phyloP scores from a whole-genome alignment of 2,329 filamentous ascomycete genomes.

The Pseudogymnoascus sp. region DNA sequence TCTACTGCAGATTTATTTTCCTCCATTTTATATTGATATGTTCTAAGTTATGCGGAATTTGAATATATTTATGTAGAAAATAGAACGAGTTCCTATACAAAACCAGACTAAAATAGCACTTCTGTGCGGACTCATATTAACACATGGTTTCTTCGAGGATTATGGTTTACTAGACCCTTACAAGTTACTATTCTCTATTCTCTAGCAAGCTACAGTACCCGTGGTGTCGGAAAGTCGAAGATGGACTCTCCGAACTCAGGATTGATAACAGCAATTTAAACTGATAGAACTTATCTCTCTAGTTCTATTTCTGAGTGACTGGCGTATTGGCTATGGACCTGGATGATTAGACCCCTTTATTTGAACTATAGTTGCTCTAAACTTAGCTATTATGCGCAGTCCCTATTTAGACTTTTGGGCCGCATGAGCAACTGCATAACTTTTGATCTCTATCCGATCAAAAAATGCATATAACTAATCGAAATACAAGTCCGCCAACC shows the following conservation, averaged over 20 bases:
- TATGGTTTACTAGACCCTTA: background rate
- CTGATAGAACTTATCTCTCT: background rate
- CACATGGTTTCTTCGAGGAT: background rate
- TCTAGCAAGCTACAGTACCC: too few relatives aligned
- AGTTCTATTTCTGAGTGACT: background rate
- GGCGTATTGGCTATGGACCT: background rate
- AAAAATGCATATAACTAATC: background rate
- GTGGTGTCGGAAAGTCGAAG: background rate
- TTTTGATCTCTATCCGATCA: background rate
- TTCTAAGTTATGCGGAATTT: background rate
- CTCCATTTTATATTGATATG: background rate
- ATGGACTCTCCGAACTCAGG: background rate
- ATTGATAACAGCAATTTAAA: background rate
- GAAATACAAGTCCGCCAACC: background rate
- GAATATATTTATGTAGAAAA: background rate
- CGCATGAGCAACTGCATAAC: background rate
- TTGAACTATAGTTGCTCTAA: background rate
- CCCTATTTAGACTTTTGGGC: background rate
- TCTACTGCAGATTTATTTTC: background rate
- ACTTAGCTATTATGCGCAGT: background rate
- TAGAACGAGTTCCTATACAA: background rate
- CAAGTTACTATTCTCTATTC: too few relatives aligned
- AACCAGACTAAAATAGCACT: background rate
- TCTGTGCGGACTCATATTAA: background rate
- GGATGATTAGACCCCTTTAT: background rate